Evolutionary conservation across 1,139 yeast genomes (phyloP), one percentile per base, ranked within the genome.

Genomic region (Hansenula lynferdii): DNA sequence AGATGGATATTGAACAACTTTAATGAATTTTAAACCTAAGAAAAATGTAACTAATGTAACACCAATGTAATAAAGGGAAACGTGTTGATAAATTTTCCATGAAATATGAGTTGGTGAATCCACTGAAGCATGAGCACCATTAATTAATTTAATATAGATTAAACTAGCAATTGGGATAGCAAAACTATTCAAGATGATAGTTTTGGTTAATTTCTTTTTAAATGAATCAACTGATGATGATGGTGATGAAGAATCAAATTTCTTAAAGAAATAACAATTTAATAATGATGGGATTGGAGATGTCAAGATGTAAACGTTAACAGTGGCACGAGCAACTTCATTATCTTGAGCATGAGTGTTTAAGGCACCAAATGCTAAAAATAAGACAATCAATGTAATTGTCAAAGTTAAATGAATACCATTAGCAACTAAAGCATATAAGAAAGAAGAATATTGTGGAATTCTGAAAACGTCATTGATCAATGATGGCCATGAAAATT

Each of bases 401-500:
- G 44, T 35, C 6, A 48, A 17, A 6, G 48, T 31, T 21, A 44
- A 38, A 12, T 50, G 53, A 2, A 41, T 26, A 26, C 57, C 57
- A 16, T 43, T 35, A 4, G 53, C 35, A 8, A 51, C 43, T 16
- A 48, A 24, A 20, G 35, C 40, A 28, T 39, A 47, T 5, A 52
- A 34, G 5, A 38, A 8, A 4, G 41, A 27, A 8, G 43, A 30
- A 26, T 19, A 24, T 2, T 8, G 11, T 12, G 53, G 52, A 14
- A 29, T 36, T 46, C 56, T 50, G 37, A 49, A 51, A 8, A 52
- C 54, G 29, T 52, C 54, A 30, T 49, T 42, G 4, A 41, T 39
- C 21, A 52, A 36, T 6, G 47, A 31, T 17, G 54, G 53, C 57
- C 57, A 52, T 19, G 57, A 52, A 21, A 51, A 43, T 19, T 50